Evolutionary conservation across 2,329 filamentous ascomycete genomes (phyloP), one percentile per base, ranked within the genome.

Genomic region (Alternaria brassicae): DNA sequence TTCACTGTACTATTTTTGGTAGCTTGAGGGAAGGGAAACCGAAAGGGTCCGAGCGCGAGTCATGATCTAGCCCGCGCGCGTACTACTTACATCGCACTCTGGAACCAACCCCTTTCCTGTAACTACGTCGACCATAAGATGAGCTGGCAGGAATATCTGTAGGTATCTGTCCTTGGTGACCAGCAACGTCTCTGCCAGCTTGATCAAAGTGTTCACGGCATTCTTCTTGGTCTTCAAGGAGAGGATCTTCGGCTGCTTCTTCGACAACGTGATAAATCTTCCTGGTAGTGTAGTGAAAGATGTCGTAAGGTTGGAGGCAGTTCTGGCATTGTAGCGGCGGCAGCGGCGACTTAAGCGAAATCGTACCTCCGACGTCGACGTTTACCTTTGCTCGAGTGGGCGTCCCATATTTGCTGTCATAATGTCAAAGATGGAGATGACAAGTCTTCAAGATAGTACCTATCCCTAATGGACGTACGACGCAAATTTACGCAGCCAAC

Each of bases 151-250:
- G n/a, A n/a, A n/a, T n/a, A n/a, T n/a, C n/a, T n/a, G n/a, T n/a
- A n/a, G n/a, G n/a, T n/a, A n/a, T n/a, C n/a, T n/a, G n/a, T n/a
- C n/a, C n/a, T n/a, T n/a, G n/a, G n/a, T n/a, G n/a, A n/a, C n/a
- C n/a, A n/a, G n/a, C n/a, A n/a, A n/a, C n/a, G n/a, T n/a, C n/a
- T n/a, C n/a, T n/a, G n/a, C n/a, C n/a, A n/a, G n/a, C n/a, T n/a
- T n/a, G n/a, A n/a, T n/a, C n/a, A n/a, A n/a, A n/a, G n/a, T n/a
- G n/a, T n/a, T n/a, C n/a, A n/a, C n/a, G n/a, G n/a, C 32, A 68
- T 17, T 37, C 17, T 62, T n/a, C 58, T 30, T 40, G 71, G n/a
- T 15, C 65, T 59, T 44, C 56, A 0, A 63, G n/a, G n/a, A n/a
- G n/a, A n/a, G n/a, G n/a, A n/a, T n/a, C n/a, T n/a, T n/a, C n/a